A percentile compares a stretch with the other conserved stretches of the same genome.
These are phyloP conservation scores for Malus fusca DNA, from an alignment of 306 rosid genomes.

Conservation along the genomic window DNA sequence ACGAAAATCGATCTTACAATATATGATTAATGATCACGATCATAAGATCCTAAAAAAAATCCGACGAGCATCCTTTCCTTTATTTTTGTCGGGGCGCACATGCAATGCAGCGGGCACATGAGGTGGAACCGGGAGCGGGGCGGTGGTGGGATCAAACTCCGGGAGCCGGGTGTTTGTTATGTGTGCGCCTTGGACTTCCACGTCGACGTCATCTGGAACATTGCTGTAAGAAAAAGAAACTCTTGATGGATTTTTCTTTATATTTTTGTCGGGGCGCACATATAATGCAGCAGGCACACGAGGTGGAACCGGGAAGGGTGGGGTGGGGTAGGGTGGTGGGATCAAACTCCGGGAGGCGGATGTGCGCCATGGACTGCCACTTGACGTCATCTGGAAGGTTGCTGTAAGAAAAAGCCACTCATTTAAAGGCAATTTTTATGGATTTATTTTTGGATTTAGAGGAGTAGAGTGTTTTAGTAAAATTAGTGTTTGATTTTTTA, in stretches of 20 bases:
- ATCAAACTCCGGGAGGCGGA: background rate
- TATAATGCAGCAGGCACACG: background rate
- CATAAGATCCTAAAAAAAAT: no score
- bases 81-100: no score
- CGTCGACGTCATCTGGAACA: background rate
- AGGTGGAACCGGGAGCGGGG: background rate
- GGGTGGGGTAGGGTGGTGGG: background rate
- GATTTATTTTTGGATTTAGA: no score
- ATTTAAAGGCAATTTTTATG: no score
- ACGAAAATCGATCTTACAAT: no score
- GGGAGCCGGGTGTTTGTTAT: background rate
- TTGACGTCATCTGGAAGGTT: background rate
- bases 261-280: no score
- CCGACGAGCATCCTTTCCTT: no score
- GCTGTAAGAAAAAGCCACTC: background rate
- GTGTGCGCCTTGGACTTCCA: background rate
- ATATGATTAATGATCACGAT: no score
- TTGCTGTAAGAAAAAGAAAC: background rate
- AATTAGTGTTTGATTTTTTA: background rate
- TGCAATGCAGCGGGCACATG: background rate
- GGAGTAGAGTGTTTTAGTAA: no score
- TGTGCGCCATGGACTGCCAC: background rate
- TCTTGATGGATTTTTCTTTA: no score
- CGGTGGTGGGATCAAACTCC: background rate
- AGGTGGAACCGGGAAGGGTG: background rate